phyloP scores from a whole-genome alignment of 2,329 filamentous ascomycete species.

The Rhinocladiella similis region DNA sequence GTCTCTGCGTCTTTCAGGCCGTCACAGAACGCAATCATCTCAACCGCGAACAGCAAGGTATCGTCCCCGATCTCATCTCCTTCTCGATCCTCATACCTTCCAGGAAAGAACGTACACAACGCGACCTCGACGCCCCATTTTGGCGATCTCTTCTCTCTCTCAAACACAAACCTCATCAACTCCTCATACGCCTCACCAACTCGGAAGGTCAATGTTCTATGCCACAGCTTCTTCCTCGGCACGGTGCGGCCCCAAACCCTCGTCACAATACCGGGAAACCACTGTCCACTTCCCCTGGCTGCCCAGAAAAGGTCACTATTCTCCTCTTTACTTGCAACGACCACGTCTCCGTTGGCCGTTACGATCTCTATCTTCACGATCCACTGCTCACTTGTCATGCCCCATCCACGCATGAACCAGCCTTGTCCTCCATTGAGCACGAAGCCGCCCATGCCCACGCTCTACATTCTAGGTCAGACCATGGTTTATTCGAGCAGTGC shows the following conservation, averaged over 20 bases:
- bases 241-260: conserved; percentile 33
- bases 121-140: conserved; percentile 4
- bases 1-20: neutral
- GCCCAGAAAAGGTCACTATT: conserved; percentile 54
- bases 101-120: conserved; percentile 1
- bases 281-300: conserved; percentile 49
- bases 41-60: neutral
- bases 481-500: too few relatives aligned
- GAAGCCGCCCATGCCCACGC: conserved; percentile 32
- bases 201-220: neutral
- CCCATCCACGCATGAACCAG: conserved; percentile 32
- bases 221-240: neutral
- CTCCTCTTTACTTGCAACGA: conserved; percentile 41
- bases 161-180: neutral
- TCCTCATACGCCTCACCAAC: neutral
- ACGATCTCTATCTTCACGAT: conserved; percentile 51
- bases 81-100: neutral
- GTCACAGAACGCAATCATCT: neutral
- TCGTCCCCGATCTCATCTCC: neutral
- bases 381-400: conserved; percentile 29
- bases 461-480: neutral
- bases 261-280: conserved; percentile 52
- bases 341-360: conserved; percentile 46
- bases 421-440: conserved; percentile 33
- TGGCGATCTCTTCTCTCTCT: neutral